Base-by-base conservation (phyloP, 306 rosid genomes). In the Vigna nakashimae region DNA sequence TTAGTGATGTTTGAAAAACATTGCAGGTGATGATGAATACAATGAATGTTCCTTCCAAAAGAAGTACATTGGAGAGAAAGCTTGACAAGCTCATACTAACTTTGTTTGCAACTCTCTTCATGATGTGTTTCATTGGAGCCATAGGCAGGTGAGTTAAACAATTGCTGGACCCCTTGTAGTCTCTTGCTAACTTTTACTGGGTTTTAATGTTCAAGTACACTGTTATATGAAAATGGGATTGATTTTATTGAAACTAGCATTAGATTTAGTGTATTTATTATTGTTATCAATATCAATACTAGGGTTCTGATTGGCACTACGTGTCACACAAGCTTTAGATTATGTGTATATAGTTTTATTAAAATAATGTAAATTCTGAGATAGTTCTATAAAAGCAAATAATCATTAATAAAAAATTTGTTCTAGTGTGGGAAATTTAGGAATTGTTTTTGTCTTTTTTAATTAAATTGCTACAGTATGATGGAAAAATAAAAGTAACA, bases 1-100 rank as follows among this genome's bases (percentile, higher is more conserved):
- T 82, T 42, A 55, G 70, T 8, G 80, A 67, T 42, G 8, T 69
- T 83, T 77, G 60, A 74, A 75, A 65, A 65, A 79, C 71, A 71
- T 84, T 86, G 84, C 86, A 95, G 98, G 98, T 95, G 81, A 95
- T 92, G 98, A 95, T 95, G 98, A 95, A 95, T 85, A 71, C 98
- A 74, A 95, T 92, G 97, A 92, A 91, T 82, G 98, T 95, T 83
- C 97, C 98, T 84, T 95, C 98, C 76, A 95, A 95, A 91, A 88
- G 98, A 88, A 95, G 98, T 81, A 95, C 98, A 48, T 77, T 95
- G 69, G 98, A 95, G 92, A 91, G 91, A 87, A 92, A 95, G 89
- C 98, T 95, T 45, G 98, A 95, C 89, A 92, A 92, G 83, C 98
- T 95, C 66, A 95, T 95, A 65, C 91, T 92, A 5, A 10, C 85